Conservation (phyloP, 169 alveolate species). For the Cytauxzoon felis region DNA sequence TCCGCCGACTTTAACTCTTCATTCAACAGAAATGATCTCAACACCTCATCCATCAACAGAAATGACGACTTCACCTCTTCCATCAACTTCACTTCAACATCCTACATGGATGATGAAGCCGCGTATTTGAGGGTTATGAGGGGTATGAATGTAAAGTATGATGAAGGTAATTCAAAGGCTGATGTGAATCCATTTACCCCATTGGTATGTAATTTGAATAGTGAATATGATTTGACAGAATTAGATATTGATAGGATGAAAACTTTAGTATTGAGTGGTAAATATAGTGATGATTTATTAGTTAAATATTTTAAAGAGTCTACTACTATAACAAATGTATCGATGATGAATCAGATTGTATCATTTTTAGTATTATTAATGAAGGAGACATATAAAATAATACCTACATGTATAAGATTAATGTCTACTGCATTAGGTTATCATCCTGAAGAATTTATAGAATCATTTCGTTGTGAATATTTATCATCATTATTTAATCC, state of each 20-base stretch:
- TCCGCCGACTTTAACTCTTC: too few relatives aligned
- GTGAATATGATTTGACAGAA: slow-evolving; percentile 2
- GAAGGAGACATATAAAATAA: slow-evolving; percentile 1
- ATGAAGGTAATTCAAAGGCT: not conserved
- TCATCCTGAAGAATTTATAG: slow-evolving; percentile 60
- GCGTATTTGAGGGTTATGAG: not conserved
- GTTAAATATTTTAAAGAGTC: slow-evolving; percentile 38
- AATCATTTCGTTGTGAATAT: slow-evolving; percentile 26
- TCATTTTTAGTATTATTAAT: slow-evolving; percentile 24
- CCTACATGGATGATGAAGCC: too few relatives aligned
- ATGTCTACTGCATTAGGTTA: slow-evolving; percentile 47
- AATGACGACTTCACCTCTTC: too few relatives aligned
- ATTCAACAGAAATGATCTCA: too few relatives aligned
- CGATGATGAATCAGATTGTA: slow-evolving; percentile 44
- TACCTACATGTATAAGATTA: slow-evolving; percentile 46
- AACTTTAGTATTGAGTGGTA: slow-evolving; percentile 7
- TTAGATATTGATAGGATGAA: slow-evolving; percentile 17
- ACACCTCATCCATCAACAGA: too few relatives aligned
- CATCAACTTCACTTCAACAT: too few relatives aligned
- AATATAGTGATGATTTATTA: slow-evolving; percentile 16
- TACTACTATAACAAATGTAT: slow-evolving; percentile 37
- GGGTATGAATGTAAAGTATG: not conserved
- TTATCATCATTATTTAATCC: slow-evolving; percentile 44
- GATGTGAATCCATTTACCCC: slow-evolving; percentile 10
- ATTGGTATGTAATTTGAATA: not conserved